Base-by-base conservation (phyloP, 495 filamentous ascomycete species). In the Penicillium macrosclerotiorum region DNA sequence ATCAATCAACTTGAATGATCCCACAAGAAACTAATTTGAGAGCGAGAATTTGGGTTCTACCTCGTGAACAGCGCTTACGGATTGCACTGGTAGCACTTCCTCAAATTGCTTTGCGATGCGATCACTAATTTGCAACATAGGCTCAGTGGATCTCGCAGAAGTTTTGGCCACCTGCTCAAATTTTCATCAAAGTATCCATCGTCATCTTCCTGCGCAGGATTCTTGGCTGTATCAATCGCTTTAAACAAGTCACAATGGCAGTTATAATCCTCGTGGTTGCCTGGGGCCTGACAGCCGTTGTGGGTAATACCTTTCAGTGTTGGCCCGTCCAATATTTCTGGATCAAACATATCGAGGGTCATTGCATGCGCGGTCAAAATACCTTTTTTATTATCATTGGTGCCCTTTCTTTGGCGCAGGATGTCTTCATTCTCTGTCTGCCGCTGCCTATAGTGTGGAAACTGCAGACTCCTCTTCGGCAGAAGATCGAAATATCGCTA, bases 101-200 rank as follows among this genome's bases (percentile, higher is more conserved):
- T 14, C 12, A 3, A 14, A 4, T 11, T 13, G 27, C n/a, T 25
- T n/a, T n/a, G n/a, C 18, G 14, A 12, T 14, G 14, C 12, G 7
- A 16, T 20, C 37, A 13, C 25, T 42, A 6, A 37, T 19, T 22
- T 32, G 24, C 4, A 6, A 23, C 11, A 11, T 19, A 61, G 60
- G 14, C 47, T 35, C 49, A 55, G 23, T 64, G 61, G 61, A 47
- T 64, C 11, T 22, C 47, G 6, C 45, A 59, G 25, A 62, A 62
- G 25, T 62, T 59, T 32, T 64, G 58, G 58, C 46, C 52, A 0
- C 18, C 44, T 0, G 44, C 59, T 2, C 59, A 65, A 37, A 51
- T 60, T 20, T 51, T 67, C 24, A 55, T 64, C 37, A 73, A 73
- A 44, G 37, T 63, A 1, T 68, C 67, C 8, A 68, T 73, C 42